Percentiles rank a stretch among this genome's conserved stretches.
Evolutionary conservation across 768 basidiomycete genomes (phyloP).

Genomic region (Russula brevipes): DNA sequence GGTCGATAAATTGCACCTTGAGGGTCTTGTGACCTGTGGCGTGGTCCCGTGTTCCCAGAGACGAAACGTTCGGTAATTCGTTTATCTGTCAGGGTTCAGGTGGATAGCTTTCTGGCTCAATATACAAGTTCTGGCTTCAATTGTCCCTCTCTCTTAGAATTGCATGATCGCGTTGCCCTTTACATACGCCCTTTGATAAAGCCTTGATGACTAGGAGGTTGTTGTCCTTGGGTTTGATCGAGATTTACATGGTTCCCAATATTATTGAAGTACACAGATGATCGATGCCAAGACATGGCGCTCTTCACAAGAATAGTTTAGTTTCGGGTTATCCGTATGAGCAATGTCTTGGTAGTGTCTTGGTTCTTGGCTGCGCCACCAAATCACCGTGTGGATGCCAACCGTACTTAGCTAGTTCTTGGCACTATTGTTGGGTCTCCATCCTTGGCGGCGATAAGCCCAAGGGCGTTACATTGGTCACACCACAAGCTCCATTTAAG

Average conservation of each 20-base stretch:
- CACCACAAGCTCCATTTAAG: neutral
- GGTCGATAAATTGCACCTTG: too few species aligned
- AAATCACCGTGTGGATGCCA: neutral
- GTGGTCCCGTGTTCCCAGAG: neutral
- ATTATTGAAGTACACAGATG: too few species aligned
- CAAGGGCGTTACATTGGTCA: neutral
- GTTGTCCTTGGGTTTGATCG: neutral
- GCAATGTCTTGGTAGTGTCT: neutral
- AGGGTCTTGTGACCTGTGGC: neutral
- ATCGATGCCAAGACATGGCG: neutral
- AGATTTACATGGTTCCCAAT: neutral
- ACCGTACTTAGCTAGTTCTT: neutral
- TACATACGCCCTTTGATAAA: neutral
- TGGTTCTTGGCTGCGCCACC: neutral
- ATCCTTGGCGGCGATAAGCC: neutral
- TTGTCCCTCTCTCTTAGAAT: neutral
- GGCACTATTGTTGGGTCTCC: too few species aligned
- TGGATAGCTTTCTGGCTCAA: too few species aligned
- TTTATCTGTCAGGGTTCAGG: too few species aligned
- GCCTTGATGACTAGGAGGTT: neutral
- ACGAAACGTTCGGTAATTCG: too few species aligned
- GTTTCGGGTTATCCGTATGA: too few species aligned
- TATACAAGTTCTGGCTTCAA: neutral
- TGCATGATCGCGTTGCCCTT: neutral
- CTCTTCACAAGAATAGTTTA: neutral